Evolutionary conservation across 1,284 basidiomycete genomes (phyloP), one percentile per base, ranked within the genome.

Genomic region (Trametes versicolor): DNA sequence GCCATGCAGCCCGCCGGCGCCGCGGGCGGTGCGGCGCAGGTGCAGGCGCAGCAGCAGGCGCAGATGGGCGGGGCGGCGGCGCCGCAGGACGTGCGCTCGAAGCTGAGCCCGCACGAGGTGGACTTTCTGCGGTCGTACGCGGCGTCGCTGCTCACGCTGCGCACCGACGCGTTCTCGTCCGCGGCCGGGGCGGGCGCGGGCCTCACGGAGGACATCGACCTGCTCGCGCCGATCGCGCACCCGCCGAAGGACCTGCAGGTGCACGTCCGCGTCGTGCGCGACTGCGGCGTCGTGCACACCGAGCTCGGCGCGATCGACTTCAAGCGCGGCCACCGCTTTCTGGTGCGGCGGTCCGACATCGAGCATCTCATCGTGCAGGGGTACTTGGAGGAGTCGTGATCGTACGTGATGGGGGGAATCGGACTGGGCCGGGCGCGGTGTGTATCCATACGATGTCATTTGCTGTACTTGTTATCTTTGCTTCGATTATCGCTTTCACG

Each of bases 281-380:
- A 98, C 72, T 96, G 95, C 65, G 95, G 95, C 3, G 87, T 92
- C 56, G 94, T 98, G 47, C 90, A 96, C 74, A 94, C 96, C 6
- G 95, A 98, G 77, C 81, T 91, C 62, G 95, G 95, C 37, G 88
- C 86, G 64, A 90, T 98, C 64, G 92, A 96, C 75, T 96, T 98
- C 75, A 86, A 88, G 71, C 93, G 91, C 76, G 96, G 96, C 0
- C 92, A 96, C 78, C 81, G 96, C 63, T 96, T 95, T 74, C 88
- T 95, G 81, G 90, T 98, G 57, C 84, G 92, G 52, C 82, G 94
- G 69, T 87, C 91, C 12, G 94, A 97, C 77, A 90, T 98, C 64
- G 97, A 98, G 77, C 90, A 95, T 75, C 84, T 98, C 69, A 93
- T 98, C 71, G 88, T 97, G 0, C 93, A 96, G 74, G 96, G 96